Percentiles rank a stretch among this genome's conserved stretches.
These are phyloP conservation scores for Pythium oligandrum DNA, from an alignment of 352 stramenopile genomes.

Conservation along the genomic window DNA sequence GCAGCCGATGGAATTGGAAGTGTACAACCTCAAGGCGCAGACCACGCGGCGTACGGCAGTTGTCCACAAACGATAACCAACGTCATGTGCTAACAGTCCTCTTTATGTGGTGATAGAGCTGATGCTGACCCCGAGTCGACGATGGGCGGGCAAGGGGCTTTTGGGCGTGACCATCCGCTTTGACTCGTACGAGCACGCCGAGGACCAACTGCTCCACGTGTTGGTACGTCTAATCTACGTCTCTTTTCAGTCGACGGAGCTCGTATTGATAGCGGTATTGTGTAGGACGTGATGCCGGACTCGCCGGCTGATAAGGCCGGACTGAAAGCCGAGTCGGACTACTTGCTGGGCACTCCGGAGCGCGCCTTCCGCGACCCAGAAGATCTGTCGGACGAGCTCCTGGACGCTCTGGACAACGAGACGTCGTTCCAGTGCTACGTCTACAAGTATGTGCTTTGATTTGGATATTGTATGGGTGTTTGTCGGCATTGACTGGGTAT, in stretches of 20 bases:
- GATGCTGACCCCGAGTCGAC: constrained; percentile 87
- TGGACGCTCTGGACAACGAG: constrained; percentile 80
- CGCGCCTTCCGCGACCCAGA: constrained; percentile 81
- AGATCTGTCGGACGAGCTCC: constrained; percentile 88
- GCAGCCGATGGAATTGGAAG: constrained; percentile 52
- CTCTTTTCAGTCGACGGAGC: not conserved
- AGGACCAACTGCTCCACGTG: constrained; percentile 95
- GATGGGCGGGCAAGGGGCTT: constrained; percentile 93
- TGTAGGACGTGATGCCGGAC: constrained; percentile 78
- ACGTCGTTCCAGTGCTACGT: constrained; percentile 95
- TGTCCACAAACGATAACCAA: no score
- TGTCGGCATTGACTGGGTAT: not conserved
- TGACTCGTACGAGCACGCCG: constrained; percentile 94
- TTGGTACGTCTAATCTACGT: constrained; percentile 43
- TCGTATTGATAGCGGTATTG: not conserved
- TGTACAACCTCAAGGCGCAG: constrained; percentile 84
- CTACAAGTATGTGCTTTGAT: constrained; percentile 84
- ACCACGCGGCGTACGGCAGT: constrained; percentile 36
- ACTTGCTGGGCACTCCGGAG: constrained; percentile 92
- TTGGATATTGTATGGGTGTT: not conserved
- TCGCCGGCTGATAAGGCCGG: constrained; percentile 90
- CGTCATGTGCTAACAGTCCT: no score
- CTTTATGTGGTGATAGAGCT: constrained; percentile 30
- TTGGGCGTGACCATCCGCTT: constrained; percentile 97
- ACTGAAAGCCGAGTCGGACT: constrained; percentile 88